Evolutionary conservation across 305 asterid species (phyloP), one percentile per base, ranked within the genome.

Genomic region (Ajuga reptans): DNA sequence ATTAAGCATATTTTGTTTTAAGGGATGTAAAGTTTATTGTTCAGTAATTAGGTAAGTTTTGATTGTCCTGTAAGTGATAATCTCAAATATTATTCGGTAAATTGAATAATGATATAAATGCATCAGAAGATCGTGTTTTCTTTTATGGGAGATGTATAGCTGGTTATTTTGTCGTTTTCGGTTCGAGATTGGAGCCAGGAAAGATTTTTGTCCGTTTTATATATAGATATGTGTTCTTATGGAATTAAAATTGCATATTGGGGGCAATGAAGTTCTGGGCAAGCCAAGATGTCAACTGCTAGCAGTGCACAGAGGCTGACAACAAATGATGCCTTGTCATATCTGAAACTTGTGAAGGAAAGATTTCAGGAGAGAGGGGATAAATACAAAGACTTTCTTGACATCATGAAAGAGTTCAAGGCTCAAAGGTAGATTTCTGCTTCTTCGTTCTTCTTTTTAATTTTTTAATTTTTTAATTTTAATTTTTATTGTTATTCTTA

Each of bases 341-440:
- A 92, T 81, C 96, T 92, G 54, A 86, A 86, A 77, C 78, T 80
- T 43, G 98, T 92, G 71, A 92, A 82, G 81, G 97, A 86, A 53
- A 84, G 78, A 39, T 90, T 86, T 84, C 85, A 77, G 64, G 91
- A 88, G 72, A 82, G 68, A 59, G 85, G 74, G 82, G 96, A 84
- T 67, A 88, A 76, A 78, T 92, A 92, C 63, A 88, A 86, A 58
- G 89, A 90, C 60, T 92, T 92, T 81, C 87, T 90, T 74, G 92
- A 84, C 65, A 88, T 92, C 68, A 88, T 92, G 98, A 92, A 90
- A 79, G 88, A 84, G 75, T 88, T 90, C 84, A 92, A 92, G 84
- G 79, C 89, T 56, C 90, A 89, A 79, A 92, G 96, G 98, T 86
- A 65, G 63, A 2, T 49, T 16, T n/a, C 42, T 43, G 50, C 31